These are phyloP conservation scores for Diospyros lotus DNA, from an alignment of 148 eudicot species.

Conservation along the genomic window DNA sequence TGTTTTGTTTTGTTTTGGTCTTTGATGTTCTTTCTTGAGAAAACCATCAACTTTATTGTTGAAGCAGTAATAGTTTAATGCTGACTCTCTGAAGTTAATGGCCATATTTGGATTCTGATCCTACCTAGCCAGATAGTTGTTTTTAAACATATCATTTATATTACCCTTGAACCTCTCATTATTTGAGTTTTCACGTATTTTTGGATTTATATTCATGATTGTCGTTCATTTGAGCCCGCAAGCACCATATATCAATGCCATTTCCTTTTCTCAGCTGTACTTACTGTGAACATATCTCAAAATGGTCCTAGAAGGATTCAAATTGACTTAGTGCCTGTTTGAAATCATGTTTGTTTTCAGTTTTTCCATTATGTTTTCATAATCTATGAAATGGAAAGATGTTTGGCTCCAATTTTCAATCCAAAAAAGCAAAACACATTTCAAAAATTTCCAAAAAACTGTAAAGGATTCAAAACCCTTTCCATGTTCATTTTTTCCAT, in stretches of 20 bases:
- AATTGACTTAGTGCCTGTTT: background rate
- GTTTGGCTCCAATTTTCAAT: too few relatives aligned
- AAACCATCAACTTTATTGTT: too few relatives aligned
- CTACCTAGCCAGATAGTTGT: background rate
- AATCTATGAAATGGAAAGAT: too few relatives aligned
- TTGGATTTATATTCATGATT: background rate
- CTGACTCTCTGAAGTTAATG: constrained; percentile 1
- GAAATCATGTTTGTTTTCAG: too few relatives aligned
- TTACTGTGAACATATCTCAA: constrained; percentile 1
- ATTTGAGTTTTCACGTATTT: background rate
- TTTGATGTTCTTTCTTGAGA: too few relatives aligned
- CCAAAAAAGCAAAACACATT: too few relatives aligned
- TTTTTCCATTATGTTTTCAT: too few relatives aligned
- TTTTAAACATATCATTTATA: background rate
- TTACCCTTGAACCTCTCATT: background rate
- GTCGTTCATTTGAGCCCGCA: background rate
- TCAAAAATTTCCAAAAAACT: too few relatives aligned
- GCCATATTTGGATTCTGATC: background rate
- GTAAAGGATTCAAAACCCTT: too few relatives aligned
- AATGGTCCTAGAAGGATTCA: background rate
- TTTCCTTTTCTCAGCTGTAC: background rate
- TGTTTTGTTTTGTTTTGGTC: too few relatives aligned
- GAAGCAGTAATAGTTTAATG: too few relatives aligned
- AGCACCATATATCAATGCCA: background rate
- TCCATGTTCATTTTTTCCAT: too few relatives aligned